Percentiles rank a stretch among this genome's conserved stretches.
Conservation (phyloP, 75 land plant species). For the Pinus albicaulis region DNA sequence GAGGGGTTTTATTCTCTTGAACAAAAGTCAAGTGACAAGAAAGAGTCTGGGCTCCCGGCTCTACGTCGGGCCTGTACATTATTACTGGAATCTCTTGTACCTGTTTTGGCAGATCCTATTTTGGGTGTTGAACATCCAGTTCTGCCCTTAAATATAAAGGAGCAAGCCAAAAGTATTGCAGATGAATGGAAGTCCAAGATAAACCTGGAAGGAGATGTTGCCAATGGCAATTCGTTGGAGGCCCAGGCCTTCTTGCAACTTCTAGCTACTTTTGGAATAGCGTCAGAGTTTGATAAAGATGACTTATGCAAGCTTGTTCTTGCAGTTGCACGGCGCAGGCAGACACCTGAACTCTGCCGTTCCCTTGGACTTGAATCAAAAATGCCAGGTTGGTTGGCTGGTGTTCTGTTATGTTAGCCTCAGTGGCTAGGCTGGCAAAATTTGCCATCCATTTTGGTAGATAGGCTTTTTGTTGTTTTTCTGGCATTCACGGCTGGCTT, state of each 20-base stretch:
- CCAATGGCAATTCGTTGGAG: conserved; percentile 79
- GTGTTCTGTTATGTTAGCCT: not conserved
- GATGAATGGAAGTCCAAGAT: conserved; percentile 72
- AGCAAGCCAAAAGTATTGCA: conserved; percentile 54
- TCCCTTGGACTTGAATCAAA: conserved; percentile 79
- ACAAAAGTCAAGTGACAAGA: conserved; percentile 37
- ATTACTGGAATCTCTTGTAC: conserved; percentile 62
- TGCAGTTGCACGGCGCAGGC: conserved; percentile 78
- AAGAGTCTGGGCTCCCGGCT: conserved; percentile 52
- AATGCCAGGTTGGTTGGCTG: conserved; percentile 78
- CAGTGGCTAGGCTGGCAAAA: not conserved
- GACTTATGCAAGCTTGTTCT: conserved; percentile 72
- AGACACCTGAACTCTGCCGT: conserved; percentile 76
- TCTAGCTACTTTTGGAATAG: conserved; percentile 77
- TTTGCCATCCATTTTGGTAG: not conserved
- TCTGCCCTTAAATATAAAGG: conserved; percentile 42
- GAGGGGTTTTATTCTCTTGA: conserved; percentile 48
- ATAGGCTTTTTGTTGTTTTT: not conserved
- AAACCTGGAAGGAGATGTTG: conserved; percentile 58
- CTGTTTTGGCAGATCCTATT: conserved; percentile 26
- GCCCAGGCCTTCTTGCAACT: conserved; percentile 92
- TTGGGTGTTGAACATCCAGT: conserved; percentile 30
- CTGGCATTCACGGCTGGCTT: not conserved
- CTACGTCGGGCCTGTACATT: conserved; percentile 64
- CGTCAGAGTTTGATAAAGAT: conserved; percentile 75